These are phyloP conservation scores for Stromatinia cepivora DNA, from an alignment of 2,329 filamentous ascomycete genomes.

Conservation along the genomic window DNA sequence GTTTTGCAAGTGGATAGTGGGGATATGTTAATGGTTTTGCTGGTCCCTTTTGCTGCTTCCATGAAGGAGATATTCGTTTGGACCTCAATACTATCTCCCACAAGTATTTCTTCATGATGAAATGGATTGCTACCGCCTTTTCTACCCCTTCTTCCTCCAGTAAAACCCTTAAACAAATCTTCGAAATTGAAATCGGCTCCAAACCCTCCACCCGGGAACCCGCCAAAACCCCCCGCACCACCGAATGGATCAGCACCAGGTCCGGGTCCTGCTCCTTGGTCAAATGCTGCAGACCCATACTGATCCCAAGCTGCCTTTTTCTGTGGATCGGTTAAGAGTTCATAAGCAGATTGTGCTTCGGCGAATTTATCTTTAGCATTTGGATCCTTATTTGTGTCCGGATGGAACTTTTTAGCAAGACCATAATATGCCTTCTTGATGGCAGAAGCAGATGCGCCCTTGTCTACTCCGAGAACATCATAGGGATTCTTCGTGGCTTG, in stretches of 20 bases:
- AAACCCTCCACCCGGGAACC: conserved; percentile 62
- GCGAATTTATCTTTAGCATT: conserved; percentile 92
- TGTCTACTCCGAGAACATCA: conserved; percentile 78
- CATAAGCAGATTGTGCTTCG: conserved; percentile 91
- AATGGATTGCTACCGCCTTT: conserved; percentile 64
- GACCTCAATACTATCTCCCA: conserved; percentile 96
- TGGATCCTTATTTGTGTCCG: conserved; percentile 95
- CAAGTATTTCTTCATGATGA: conserved; percentile 70
- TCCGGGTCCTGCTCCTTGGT: conserved; percentile 62
- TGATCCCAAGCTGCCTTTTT: conserved; percentile 93
- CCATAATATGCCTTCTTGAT: conserved; percentile 99
- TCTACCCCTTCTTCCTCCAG: conserved; percentile 47
- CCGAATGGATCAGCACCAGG: conserved; percentile 60
- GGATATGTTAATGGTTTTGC: conserved; percentile 83
- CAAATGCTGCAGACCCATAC: conserved; percentile 84
- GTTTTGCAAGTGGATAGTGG: conserved; percentile 80
- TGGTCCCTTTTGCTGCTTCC: conserved; percentile 90
- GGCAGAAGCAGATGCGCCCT: conserved; percentile 75
- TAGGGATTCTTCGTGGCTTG: conserved; percentile 72
- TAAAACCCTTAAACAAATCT: conserved; percentile 87
- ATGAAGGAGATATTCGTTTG: conserved; percentile 92
- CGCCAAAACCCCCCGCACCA: conserved; percentile 61
- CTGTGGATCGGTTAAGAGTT: conserved; percentile 86
- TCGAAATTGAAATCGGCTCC: conserved; percentile 90
- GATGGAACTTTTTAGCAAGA: conserved; percentile 95